Evolutionary conservation across 805 yeast genomes (phyloP).

Genomic region (Blastobotrys chiropterorum): DNA sequence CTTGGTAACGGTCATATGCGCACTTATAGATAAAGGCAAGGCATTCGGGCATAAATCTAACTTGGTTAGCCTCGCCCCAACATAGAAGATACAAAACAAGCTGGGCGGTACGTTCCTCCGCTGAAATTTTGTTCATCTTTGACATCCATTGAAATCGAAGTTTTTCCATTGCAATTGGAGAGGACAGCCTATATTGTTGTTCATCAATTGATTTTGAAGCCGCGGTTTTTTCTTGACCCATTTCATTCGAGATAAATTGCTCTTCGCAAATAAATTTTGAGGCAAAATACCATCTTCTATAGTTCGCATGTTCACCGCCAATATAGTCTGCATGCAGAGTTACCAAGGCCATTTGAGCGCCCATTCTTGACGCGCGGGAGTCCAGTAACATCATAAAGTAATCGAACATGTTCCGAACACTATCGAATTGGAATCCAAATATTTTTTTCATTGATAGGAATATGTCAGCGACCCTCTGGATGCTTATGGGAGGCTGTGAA

Average conservation of each 20-base stretch:
- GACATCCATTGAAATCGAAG: constrained; percentile 58
- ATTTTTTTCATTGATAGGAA: constrained; percentile 51
- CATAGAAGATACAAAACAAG: constrained; percentile 55
- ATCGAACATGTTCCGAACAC: constrained; percentile 72
- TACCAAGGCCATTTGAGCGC: constrained; percentile 62
- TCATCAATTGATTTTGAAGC: not conserved
- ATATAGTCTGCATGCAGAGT: constrained; percentile 86
- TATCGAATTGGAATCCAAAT: constrained; percentile 83
- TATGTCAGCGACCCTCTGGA: constrained; percentile 53
- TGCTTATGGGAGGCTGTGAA: constrained; percentile 64
- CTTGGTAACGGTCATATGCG: constrained; percentile 77
- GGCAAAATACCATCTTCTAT: constrained; percentile 87
- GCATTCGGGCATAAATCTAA: constrained; percentile 86
- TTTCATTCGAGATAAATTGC: not conserved
- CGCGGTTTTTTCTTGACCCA: not conserved
- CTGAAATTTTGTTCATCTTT: constrained; percentile 49
- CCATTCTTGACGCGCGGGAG: constrained; percentile 76
- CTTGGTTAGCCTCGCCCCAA: constrained; percentile 81
- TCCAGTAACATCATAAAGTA: constrained; percentile 76
- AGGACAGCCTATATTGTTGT: not conserved
- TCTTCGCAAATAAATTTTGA: constrained; percentile 46
- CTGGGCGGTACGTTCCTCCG: constrained; percentile 57
- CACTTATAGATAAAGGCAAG: constrained; percentile 93
- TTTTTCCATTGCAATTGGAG: constrained; percentile 45
- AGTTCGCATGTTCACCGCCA: constrained; percentile 85